Conservation (phyloP, 805 yeast species). For the Lachancea cidri region DNA sequence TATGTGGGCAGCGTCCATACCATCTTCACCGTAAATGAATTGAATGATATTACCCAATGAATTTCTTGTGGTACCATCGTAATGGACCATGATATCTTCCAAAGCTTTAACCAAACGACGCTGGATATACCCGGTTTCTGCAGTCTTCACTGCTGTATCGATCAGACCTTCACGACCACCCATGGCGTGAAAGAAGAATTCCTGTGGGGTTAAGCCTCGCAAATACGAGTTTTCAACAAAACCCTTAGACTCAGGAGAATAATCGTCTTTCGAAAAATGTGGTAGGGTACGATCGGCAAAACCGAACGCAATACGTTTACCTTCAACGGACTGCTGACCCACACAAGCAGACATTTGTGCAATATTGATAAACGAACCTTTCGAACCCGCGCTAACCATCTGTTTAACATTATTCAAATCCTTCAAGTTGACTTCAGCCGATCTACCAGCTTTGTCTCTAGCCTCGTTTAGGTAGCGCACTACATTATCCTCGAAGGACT, state of each 20-base stretch:
- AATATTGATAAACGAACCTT: constrained; percentile 97
- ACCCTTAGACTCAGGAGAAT: constrained; percentile 97
- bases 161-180: constrained; percentile 99
- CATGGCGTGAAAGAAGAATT: constrained; percentile 98
- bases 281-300: constrained; percentile 95
- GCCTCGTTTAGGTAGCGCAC: constrained; percentile 94
- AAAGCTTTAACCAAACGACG: constrained; percentile 95
- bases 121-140: constrained; percentile 97
- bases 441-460: constrained; percentile 98
- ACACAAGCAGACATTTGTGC: constrained; percentile 99
- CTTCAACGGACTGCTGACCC: constrained; percentile 99
- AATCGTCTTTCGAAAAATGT: constrained; percentile 97
- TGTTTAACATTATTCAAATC: constrained; percentile 95
- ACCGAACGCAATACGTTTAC: constrained; percentile 98
- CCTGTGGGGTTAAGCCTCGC: constrained; percentile 97
- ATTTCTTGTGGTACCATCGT: constrained; percentile 97
- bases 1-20: constrained; percentile 96
- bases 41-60: constrained; percentile 95
- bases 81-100: constrained; percentile 96
- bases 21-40: constrained; percentile 98
- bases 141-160: constrained; percentile 99
- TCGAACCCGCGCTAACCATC: constrained; percentile 98
- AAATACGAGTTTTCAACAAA: constrained; percentile 95
- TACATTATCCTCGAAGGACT: constrained; percentile 95
- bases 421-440: constrained; percentile 94